These are phyloP conservation scores for Diphasiastrum complanatum DNA, from an alignment of 83 land plant genomes.

Conservation along the genomic window DNA sequence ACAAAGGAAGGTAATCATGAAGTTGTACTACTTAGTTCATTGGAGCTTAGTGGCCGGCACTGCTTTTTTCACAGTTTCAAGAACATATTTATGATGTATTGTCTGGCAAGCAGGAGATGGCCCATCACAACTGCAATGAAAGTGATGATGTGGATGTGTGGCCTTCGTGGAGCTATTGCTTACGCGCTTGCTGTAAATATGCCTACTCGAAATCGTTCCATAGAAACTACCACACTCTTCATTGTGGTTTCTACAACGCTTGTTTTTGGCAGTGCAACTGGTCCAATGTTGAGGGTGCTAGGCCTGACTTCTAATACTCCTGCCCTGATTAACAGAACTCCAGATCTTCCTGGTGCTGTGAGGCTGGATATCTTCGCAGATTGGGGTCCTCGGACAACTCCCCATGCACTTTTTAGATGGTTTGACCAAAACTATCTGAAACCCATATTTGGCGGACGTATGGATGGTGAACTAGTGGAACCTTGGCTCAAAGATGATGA, in stretches of 20 bases:
- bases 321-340: not conserved
- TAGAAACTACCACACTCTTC: slow-evolving; percentile 18
- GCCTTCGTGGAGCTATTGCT: slow-evolving; percentile 19
- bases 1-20: slow-evolving; percentile 21
- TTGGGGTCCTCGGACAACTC: slow-evolving; percentile 2
- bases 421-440: not conserved
- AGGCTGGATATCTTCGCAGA: not conserved
- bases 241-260: slow-evolving; percentile 16
- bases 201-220: slow-evolving; percentile 6
- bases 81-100: not conserved
- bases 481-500: slow-evolving; percentile 5
- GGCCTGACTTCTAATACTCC: not conserved
- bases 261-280: slow-evolving; percentile 15
- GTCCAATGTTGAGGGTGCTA: slow-evolving; percentile 4
- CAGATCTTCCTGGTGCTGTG: not conserved
- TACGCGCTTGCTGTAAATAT: slow-evolving; percentile 15
- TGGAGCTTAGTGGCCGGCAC: too few species aligned
- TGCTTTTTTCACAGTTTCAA: not conserved
- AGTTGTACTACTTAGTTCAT: not conserved
- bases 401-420: slow-evolving; percentile 1
- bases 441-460: slow-evolving; percentile 2
- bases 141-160: slow-evolving; percentile 23
- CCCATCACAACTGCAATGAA: slow-evolving; percentile 23
- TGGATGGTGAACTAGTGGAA: not conserved
- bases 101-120: slow-evolving; percentile 13